These are phyloP conservation scores for Lunasporangiospora selenospora DNA, from an alignment of 192 early-diverging fungal genomes.

Conservation along the genomic window DNA sequence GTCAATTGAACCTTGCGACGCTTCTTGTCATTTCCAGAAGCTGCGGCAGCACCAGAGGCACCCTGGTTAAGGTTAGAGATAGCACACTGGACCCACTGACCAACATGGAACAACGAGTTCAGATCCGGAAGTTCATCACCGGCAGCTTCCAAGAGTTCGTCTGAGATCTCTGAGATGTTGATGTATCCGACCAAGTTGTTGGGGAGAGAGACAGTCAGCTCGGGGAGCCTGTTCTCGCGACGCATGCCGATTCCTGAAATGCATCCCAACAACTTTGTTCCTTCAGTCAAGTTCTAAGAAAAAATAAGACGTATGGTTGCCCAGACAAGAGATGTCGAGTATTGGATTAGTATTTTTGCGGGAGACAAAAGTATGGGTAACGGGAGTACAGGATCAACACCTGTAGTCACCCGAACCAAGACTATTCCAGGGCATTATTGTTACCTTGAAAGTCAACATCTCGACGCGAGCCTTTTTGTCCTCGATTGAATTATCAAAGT, in stretches of 20 bases:
- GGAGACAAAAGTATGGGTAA: too few species aligned
- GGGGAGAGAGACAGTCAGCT: slow-evolving; percentile 83
- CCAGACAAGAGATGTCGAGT: too few species aligned
- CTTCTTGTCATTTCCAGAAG: slow-evolving; percentile 43
- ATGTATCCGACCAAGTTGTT: slow-evolving; percentile 84
- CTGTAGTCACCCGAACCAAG: too few species aligned
- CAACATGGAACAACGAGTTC: slow-evolving; percentile 71
- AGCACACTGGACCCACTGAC: slow-evolving; percentile 83
- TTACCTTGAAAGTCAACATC: slow-evolving; percentile 67
- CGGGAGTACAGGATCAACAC: too few species aligned
- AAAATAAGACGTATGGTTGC: slow-evolving; percentile 22
- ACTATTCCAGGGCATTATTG: too few species aligned
- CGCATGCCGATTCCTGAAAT: slow-evolving; percentile 77
- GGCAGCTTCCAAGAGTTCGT: slow-evolving; percentile 70
- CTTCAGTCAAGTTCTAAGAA: slow-evolving; percentile 71
- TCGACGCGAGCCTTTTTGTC: slow-evolving; percentile 49
- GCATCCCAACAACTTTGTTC: slow-evolving; percentile 78
- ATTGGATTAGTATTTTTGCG: too few species aligned
- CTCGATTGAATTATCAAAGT: slow-evolving; percentile 26
- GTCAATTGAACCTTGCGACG: slow-evolving; percentile 75
- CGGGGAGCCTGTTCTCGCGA: slow-evolving; percentile 54
- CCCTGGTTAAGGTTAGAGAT: slow-evolving; percentile 63
- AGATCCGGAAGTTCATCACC: slow-evolving; percentile 77
- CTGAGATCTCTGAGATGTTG: slow-evolving; percentile 88
- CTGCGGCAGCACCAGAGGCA: slow-evolving; percentile 24